Conservation (phyloP, 2,329 filamentous ascomycete genomes). For the Canariomyces notabilis region DNA sequence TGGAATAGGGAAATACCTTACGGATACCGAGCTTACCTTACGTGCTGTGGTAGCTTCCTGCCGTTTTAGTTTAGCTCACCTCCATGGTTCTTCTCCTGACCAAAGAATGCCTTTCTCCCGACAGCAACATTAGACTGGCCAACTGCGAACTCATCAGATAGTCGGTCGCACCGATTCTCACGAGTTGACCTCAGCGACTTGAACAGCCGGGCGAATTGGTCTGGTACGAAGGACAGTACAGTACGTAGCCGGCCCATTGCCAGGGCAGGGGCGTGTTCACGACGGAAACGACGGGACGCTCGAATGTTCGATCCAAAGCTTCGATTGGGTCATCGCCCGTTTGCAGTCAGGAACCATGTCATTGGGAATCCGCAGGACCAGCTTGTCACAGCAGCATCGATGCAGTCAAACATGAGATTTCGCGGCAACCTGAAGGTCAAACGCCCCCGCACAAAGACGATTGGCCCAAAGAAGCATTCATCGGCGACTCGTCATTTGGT, state of each 20-base stretch:
- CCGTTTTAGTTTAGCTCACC: too few relatives aligned
- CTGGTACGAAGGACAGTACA: too few relatives aligned
- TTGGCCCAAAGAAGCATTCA: slow-evolving; percentile 14
- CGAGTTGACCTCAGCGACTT: too few relatives aligned
- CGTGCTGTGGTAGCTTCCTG: too few relatives aligned
- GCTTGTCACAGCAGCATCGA: slow-evolving; percentile 19
- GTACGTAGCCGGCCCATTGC: neutral
- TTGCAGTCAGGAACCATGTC: slow-evolving; percentile 21
- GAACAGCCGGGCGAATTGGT: neutral
- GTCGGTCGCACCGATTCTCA: too few relatives aligned
- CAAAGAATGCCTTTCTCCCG: too few relatives aligned
- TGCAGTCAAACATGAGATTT: slow-evolving; percentile 22
- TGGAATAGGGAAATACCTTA: too few relatives aligned
- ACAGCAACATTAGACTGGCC: too few relatives aligned
- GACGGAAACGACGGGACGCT: slow-evolving; percentile 9
- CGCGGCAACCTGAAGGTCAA: slow-evolving; percentile 22
- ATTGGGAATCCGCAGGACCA: slow-evolving; percentile 14
- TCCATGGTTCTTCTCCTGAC: too few relatives aligned
- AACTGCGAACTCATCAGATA: too few relatives aligned
- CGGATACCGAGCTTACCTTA: too few relatives aligned
- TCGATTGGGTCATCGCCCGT: slow-evolving; percentile 20
- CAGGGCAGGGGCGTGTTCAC: neutral
- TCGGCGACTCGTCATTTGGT: slow-evolving; percentile 14
- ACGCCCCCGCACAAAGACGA: slow-evolving; percentile 12
- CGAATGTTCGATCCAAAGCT: slow-evolving; percentile 15